Base-by-base conservation (phyloP, 2,329 filamentous ascomycete species). In the Bretziella fagacearum region DNA sequence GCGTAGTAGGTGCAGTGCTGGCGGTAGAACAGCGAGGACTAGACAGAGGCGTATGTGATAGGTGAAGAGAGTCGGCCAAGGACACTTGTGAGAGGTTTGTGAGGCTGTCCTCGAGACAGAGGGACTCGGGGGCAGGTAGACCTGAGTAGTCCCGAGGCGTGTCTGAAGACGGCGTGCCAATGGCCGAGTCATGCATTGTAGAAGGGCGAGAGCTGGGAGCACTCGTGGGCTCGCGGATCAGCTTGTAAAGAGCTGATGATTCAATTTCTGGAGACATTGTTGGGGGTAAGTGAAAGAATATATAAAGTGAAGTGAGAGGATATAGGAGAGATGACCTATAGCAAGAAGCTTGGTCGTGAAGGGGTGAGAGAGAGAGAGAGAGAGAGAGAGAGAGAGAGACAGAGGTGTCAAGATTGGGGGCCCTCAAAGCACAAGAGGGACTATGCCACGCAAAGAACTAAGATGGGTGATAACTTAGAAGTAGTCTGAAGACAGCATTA, bases 171-270 rank as follows among this genome's bases (percentile, higher is more conserved):
- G 40, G 27, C 15, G 26, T 23, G 2, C 23, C 29, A 25, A 49
- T 35, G 17, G 22, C 35, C 23, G 41, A 49, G n/a, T 49, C 42
- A 10, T 37, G 41, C 11, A 40, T 29, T 25, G 47, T 41, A 4
- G 41, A 49, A 17, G 41, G 33, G 17, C 35, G 47, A 15, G 47
- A 48, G 22, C 17, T 42, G 13, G 39, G 23, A 13, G 39, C 23
- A 40, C 39, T 48, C 20, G 37, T 17, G 17, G 20, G 18, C 30
- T 35, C 20, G n/a, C 15, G 46, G 15, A 35, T 29, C 17, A 35
- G 46, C 27, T 23, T 20, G 15, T 26, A 27, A 22, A 42, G 29
- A 22, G 10, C 18, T 4, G 35, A 39, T 2, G 18, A 18, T 13
- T 39, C 35, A 20, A 39, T 6, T n/a, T 39, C 35, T 23, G 30